Conservation (phyloP, 345 rosid species). For the Geranium brycei region DNA sequence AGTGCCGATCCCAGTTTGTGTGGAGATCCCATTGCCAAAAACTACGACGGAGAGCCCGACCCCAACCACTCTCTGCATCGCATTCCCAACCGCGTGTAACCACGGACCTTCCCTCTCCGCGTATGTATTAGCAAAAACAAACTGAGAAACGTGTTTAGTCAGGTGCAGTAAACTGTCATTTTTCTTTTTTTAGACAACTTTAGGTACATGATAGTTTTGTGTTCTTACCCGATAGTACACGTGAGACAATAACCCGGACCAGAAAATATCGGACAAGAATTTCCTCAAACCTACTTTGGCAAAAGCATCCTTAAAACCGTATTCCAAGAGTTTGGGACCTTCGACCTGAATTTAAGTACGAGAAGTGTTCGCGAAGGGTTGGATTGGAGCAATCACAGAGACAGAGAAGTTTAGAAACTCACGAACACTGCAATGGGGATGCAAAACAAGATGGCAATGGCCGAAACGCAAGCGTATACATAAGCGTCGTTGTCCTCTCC, state of each 20-base stretch:
- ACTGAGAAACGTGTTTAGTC: no score
- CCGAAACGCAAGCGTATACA: constrained; percentile 81
- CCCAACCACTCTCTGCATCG: constrained; percentile 88
- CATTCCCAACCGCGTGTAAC: constrained; percentile 94
- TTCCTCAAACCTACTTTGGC: constrained; percentile 77
- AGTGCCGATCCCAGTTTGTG: constrained; percentile 86
- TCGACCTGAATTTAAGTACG: constrained; percentile 36
- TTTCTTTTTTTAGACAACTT: no score
- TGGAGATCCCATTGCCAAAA: constrained; percentile 86
- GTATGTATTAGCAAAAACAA: constrained; percentile 67
- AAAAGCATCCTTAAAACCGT: constrained; percentile 67
- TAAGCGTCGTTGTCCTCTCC: constrained; percentile 88
- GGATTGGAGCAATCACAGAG: background rate
- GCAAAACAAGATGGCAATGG: constrained; percentile 79
- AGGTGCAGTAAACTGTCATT: no score
- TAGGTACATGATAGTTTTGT: no score
- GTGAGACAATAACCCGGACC: constrained; percentile 98
- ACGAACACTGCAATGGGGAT: constrained; percentile 83
- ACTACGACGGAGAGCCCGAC: constrained; percentile 74
- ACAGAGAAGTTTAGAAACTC: constrained; percentile 13
- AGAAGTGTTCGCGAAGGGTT: no score
- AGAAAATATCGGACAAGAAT: constrained; percentile 78
- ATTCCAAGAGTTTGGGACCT: constrained; percentile 71
- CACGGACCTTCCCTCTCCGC: constrained; percentile 92
- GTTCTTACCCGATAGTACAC: constrained; percentile 74